phyloP scores from a whole-genome alignment of 106 monocot species.

The Triglochin maritima region DNA sequence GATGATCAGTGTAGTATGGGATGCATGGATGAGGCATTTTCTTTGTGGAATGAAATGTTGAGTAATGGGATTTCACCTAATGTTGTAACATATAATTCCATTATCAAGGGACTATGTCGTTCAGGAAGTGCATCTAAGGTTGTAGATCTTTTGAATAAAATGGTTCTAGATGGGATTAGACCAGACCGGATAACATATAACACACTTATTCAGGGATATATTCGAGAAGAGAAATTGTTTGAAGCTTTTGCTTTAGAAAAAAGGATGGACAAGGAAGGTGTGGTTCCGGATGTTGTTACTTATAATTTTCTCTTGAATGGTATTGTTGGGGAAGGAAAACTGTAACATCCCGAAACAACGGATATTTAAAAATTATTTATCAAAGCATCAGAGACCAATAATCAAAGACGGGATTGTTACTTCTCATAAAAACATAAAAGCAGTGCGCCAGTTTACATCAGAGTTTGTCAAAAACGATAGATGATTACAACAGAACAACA shows the following conservation, averaged over 20 bases:
- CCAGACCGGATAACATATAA: slow-evolving; percentile 83
- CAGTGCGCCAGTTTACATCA: too few species aligned
- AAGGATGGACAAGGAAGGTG: slow-evolving; percentile 46
- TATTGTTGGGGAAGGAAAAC: slow-evolving; percentile 47
- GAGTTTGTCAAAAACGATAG: too few species aligned
- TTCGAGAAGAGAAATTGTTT: slow-evolving; percentile 49
- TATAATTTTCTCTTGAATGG: slow-evolving; percentile 67
- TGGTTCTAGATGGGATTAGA: slow-evolving; percentile 38
- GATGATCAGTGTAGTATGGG: slow-evolving; percentile 52
- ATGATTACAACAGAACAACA: too few species aligned
- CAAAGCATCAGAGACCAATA: too few species aligned
- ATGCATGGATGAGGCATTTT: slow-evolving; percentile 39
- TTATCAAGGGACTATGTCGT: slow-evolving; percentile 75
- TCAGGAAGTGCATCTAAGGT: slow-evolving; percentile 55
- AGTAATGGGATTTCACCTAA: slow-evolving; percentile 49
- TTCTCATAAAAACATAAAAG: too few species aligned
- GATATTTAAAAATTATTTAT: too few species aligned
- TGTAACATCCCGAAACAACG: too few species aligned
- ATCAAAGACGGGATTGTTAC: too few species aligned
- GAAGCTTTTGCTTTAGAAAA: slow-evolving; percentile 50
- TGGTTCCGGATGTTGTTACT: slow-evolving; percentile 55
- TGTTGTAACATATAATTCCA: slow-evolving; percentile 66
- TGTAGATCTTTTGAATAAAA: slow-evolving; percentile 44
- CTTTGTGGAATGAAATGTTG: slow-evolving; percentile 64
- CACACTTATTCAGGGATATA: slow-evolving; percentile 57